These are phyloP conservation scores for Blastocrithidia nonstop DNA, from an alignment of 208 protist species.

Conservation along the genomic window DNA sequence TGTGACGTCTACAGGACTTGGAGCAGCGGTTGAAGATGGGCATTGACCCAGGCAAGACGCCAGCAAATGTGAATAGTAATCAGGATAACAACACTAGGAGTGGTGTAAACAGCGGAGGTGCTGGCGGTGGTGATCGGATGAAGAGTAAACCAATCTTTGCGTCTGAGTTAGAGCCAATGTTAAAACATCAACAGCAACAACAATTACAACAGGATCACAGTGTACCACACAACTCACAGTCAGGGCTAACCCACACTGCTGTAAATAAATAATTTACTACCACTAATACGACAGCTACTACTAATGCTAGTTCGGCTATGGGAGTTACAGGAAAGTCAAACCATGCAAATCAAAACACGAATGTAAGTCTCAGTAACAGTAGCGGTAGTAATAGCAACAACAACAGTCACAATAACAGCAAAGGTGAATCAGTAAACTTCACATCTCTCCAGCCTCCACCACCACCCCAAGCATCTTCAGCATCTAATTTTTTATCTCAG, in stretches of 20 bases:
- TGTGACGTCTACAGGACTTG: slow-evolving; percentile 41
- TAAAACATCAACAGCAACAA: slow-evolving; percentile 20
- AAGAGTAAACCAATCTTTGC: slow-evolving; percentile 23
- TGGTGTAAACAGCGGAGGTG: background rate
- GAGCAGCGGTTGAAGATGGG: slow-evolving; percentile 31
- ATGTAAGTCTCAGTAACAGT: no score
- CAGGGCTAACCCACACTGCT: no score
- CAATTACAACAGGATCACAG: background rate
- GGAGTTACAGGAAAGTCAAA: no score
- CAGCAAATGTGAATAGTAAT: background rate
- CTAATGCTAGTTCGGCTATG: no score
- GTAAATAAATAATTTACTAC: no score
- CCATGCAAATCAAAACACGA: no score
- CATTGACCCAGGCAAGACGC: background rate
- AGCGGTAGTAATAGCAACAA: slow-evolving; percentile 9
- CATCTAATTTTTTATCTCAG: no score
- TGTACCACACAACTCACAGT: background rate
- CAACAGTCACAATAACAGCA: background rate
- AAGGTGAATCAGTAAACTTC: no score
- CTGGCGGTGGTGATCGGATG: background rate
- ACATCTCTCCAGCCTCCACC: no score
- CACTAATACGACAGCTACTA: no score
- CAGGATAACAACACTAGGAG: slow-evolving; percentile 1
- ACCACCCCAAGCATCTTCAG: no score
- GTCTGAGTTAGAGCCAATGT: slow-evolving; percentile 31